These are phyloP conservation scores for Prunus dulcis DNA, from an alignment of 306 rosid genomes.

Conservation along the genomic window DNA sequence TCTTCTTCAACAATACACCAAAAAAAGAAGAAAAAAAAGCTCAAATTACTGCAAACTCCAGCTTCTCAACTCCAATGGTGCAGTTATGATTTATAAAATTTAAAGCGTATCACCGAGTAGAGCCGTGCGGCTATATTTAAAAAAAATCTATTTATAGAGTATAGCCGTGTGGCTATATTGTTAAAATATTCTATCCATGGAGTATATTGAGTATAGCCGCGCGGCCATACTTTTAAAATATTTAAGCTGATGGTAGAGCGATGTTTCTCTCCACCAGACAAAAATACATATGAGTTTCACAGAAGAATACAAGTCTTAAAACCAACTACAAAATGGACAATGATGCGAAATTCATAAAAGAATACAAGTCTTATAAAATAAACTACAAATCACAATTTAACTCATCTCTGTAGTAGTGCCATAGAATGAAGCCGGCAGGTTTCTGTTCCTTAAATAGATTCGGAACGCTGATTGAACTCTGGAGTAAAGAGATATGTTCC, in stretches of 20 bases:
- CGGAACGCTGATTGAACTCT: not conserved
- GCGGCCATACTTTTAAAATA: too few relatives aligned
- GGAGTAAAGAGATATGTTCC: not conserved
- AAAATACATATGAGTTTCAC: not conserved
- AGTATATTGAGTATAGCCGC: rapidly evolving
- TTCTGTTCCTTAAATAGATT: not conserved
- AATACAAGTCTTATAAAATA: not conserved
- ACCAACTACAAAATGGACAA: not conserved
- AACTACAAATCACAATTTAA: not conserved
- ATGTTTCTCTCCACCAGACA: not conserved
- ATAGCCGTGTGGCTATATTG: too few relatives aligned
- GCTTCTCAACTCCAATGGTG: not conserved
- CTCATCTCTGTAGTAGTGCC: not conserved
- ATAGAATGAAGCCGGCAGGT: not conserved
- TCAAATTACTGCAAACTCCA: too few relatives aligned
- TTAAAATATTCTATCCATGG: too few relatives aligned
- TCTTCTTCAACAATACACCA: too few relatives aligned
- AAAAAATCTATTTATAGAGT: too few relatives aligned
- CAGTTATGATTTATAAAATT: not conserved
- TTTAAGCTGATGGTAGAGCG: not conserved
- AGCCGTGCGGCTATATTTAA: too few relatives aligned
- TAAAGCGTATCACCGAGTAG: too few relatives aligned
- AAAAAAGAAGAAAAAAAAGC: too few relatives aligned
- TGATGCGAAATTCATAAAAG: not conserved
- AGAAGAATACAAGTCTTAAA: not conserved